Evolutionary conservation across 257 asterid genomes (phyloP).

Genomic region (Buddleja alternifolia): DNA sequence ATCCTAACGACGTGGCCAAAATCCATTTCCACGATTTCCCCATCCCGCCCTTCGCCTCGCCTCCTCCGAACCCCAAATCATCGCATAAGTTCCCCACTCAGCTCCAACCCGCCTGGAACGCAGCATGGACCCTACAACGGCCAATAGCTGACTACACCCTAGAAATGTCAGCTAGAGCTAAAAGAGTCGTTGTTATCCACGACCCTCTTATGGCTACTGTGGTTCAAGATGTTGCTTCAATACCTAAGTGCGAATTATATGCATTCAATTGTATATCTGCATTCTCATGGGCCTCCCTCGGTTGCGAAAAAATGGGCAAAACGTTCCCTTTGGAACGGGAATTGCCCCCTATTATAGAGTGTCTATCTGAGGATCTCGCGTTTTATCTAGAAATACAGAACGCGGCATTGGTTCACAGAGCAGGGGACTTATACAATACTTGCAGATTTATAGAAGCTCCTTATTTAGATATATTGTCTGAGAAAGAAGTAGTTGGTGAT

Average conservation of each 20-base stretch:
- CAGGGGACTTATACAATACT: constrained; percentile 44
- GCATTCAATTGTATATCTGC: constrained; percentile 44
- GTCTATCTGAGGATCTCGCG: constrained; percentile 17
- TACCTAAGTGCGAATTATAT: constrained; percentile 47
- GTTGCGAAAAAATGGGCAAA: constrained; percentile 25
- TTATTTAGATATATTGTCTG: constrained; percentile 33
- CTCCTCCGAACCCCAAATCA: constrained; percentile 29
- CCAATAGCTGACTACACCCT: constrained; percentile 32
- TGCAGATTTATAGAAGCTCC: constrained; percentile 41
- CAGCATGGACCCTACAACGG: constrained; percentile 35
- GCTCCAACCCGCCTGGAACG: constrained; percentile 47
- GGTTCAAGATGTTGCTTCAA: constrained; percentile 35
- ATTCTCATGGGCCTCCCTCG: constrained; percentile 20
- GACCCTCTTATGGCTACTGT: constrained; percentile 40
- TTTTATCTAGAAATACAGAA: constrained; percentile 27
- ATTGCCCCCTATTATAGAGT: constrained; percentile 18
- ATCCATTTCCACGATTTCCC: constrained; percentile 48
- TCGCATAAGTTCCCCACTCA: constrained; percentile 38
- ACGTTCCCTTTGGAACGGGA: constrained; percentile 22
- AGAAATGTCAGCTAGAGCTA: background rate
- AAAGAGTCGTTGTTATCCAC: constrained; percentile 43
- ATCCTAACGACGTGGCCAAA: constrained; percentile 32
- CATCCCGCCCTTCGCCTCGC: constrained; percentile 24
- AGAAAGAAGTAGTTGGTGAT: constrained; percentile 12
- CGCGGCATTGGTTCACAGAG: background rate